Conservation (phyloP, 352 stramenopile genomes). For the Labyrinthula sp. region DNA sequence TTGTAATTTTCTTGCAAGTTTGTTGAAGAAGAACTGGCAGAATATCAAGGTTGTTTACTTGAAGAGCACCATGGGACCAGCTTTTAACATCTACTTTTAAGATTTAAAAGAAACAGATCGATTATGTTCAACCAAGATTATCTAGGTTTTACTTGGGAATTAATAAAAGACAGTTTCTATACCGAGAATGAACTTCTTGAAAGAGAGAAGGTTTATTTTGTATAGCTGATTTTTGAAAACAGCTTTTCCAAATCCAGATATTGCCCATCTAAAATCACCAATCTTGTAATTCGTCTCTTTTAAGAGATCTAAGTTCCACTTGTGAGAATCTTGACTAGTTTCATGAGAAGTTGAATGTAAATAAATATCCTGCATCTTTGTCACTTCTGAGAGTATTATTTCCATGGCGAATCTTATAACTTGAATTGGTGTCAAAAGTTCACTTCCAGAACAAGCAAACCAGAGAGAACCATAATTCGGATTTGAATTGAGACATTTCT, state of each 20-base stretch:
- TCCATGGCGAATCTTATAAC: slow-evolving; percentile 22
- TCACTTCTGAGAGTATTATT: slow-evolving; percentile 15
- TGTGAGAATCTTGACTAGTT: too few relatives aligned
- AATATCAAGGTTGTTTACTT: slow-evolving; percentile 99
- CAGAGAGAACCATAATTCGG: slow-evolving; percentile 66
- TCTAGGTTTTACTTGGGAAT: slow-evolving; percentile 16
- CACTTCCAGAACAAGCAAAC: slow-evolving; percentile 45
- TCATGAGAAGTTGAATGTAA: too few relatives aligned
- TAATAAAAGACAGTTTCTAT: too few relatives aligned
- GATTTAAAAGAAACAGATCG: too few relatives aligned
- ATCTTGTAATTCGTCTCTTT: too few relatives aligned
- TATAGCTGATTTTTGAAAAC: too few relatives aligned
- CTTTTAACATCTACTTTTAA: slow-evolving; percentile 98
- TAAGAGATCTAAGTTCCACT: too few relatives aligned
- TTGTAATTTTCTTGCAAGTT: slow-evolving; percentile 93
- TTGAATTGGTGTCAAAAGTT: slow-evolving; percentile 19
- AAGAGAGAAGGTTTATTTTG: too few relatives aligned
- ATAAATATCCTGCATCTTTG: slow-evolving; percentile 17
- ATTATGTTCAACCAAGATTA: too few relatives aligned
- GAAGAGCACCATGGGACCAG: slow-evolving; percentile 94
- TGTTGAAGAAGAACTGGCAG: slow-evolving; percentile 99
- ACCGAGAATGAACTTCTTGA: too few relatives aligned
- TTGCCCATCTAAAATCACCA: too few relatives aligned
- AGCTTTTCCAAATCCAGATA: too few relatives aligned
- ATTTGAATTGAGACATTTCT: slow-evolving; percentile 51